Base-by-base conservation (phyloP, 257 asterid genomes). In the Nicotiana attenuata region DNA sequence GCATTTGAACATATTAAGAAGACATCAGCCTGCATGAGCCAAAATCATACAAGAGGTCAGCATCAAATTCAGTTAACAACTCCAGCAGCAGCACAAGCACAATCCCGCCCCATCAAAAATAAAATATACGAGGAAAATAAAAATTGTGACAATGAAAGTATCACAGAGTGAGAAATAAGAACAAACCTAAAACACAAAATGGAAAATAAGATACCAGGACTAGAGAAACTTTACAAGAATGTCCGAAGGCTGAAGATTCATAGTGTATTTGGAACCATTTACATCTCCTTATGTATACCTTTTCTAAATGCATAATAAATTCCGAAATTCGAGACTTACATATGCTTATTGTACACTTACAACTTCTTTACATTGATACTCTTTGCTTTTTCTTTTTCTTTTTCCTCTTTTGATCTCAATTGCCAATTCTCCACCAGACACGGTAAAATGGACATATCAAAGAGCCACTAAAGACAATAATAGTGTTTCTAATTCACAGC, bases 1-100 rank as follows among this genome's bases (percentile, higher is more conserved):
- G 97, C 99, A 86, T 95, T 95, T 55, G 97, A 83, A 84, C 99
- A 92, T 88, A 95, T 92, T 90, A 95, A 86, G 78, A 86, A 78
- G 82, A 95, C 92, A 87, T 95, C 99, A 77, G 90, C 96, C 99
- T 95, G 97, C 86, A 85, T 26, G 29, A 88, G 77, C 63, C 81
- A 83, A 19, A 82, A 80, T 24, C 22, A 10, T 73, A 61, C 22
- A 5, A 55, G 60, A 55, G 20, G 10, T 16, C 60, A 55, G 60
- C 60, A 55, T 55, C 60, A 55, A 55, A 55, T 55, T 14, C 8
- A 55, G n/a, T 55, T 55, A 11, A 53, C 13, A 9, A 50, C 55
- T 50, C 56, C 56, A 50, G 17, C 56, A 50, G 56, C 56, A 31
- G 33, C 73, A 65, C 73, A 63, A 63, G 29, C 38, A 29, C 14